These are phyloP conservation scores for Lactifluus pinguis DNA, from an alignment of 768 basidiomycete species.

Conservation along the genomic window DNA sequence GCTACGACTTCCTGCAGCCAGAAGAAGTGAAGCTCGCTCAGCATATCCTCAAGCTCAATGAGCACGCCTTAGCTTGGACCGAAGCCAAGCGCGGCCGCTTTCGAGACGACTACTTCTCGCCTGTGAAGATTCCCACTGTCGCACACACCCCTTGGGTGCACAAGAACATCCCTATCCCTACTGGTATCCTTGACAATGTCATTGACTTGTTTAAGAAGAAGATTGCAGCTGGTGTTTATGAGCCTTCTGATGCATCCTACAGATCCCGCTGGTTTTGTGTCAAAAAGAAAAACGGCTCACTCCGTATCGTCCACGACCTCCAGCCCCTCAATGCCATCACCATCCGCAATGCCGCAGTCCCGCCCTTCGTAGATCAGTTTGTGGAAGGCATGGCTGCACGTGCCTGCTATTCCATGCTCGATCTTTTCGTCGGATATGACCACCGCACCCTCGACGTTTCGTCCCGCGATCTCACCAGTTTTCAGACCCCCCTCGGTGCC, in stretches of 20 bases:
- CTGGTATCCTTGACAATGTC: neutral
- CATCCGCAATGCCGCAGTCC: too few relatives aligned
- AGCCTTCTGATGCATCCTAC: neutral
- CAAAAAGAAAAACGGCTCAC: too few relatives aligned
- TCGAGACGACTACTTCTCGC: neutral
- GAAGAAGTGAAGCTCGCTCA: neutral
- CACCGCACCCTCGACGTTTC: too few relatives aligned
- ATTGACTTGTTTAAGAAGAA: neutral
- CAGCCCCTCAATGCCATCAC: too few relatives aligned
- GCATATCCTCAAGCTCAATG: neutral
- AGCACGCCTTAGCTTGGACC: neutral
- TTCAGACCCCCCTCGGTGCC: too few relatives aligned
- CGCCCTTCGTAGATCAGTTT: too few relatives aligned
- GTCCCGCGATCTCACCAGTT: too few relatives aligned
- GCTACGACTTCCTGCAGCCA: neutral
- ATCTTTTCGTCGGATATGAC: too few relatives aligned
- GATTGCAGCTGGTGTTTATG: neutral
- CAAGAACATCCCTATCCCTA: neutral
- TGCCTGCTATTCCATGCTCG: too few relatives aligned
- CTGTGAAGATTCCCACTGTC: neutral
- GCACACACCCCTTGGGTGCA: neutral
- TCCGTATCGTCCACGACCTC: too few relatives aligned
- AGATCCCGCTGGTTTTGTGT: too few relatives aligned
- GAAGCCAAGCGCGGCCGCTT: neutral
- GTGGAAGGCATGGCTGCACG: too few relatives aligned